These are phyloP conservation scores for Speleostelium caveatum DNA, from an alignment of 78 protist species.

Conservation along the genomic window DNA sequence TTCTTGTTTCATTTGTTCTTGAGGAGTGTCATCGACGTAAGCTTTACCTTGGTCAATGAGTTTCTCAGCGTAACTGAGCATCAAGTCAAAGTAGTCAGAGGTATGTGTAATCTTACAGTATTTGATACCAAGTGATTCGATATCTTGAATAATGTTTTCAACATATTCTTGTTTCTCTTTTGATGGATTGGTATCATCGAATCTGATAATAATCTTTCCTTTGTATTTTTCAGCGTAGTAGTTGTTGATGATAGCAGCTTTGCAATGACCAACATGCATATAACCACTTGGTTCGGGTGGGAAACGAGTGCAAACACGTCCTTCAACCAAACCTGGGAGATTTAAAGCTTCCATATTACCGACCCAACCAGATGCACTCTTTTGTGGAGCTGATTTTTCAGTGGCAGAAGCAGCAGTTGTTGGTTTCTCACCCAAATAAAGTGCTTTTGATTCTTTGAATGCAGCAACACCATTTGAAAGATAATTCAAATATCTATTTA, in stretches of 20 bases:
- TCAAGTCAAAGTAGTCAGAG: conserved; percentile 91
- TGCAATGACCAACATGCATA: conserved; percentile 99
- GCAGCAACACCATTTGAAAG: neutral
- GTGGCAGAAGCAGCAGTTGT: neutral
- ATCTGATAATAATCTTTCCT: conserved; percentile 95
- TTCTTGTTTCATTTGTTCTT: conserved; percentile 80
- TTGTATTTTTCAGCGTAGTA: conserved; percentile 90
- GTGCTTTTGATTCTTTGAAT: conserved; percentile 9
- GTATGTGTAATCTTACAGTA: conserved; percentile 89
- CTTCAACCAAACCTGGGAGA: conserved; percentile 86
- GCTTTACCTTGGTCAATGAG: conserved; percentile 88
- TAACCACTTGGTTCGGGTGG: conserved; percentile 99
- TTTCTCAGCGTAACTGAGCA: conserved; percentile 46
- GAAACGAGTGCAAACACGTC: conserved; percentile 98
- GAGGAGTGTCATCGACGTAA: conserved; percentile 91
- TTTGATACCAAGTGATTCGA: conserved; percentile 76
- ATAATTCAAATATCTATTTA: conserved; percentile 49
- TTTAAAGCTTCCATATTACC: conserved; percentile 57
- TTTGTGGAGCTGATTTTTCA: conserved; percentile 8
- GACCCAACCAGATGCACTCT: conserved; percentile 48
- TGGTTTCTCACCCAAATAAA: neutral
- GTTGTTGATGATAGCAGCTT: conserved; percentile 97
- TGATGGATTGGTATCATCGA: conserved; percentile 99
- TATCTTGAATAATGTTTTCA: conserved; percentile 86
- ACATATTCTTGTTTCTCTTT: conserved; percentile 81